Evolutionary conservation across 2,329 filamentous ascomycete species (phyloP), one percentile per base, ranked within the genome.

Genomic region (Epichloe bromicola): DNA sequence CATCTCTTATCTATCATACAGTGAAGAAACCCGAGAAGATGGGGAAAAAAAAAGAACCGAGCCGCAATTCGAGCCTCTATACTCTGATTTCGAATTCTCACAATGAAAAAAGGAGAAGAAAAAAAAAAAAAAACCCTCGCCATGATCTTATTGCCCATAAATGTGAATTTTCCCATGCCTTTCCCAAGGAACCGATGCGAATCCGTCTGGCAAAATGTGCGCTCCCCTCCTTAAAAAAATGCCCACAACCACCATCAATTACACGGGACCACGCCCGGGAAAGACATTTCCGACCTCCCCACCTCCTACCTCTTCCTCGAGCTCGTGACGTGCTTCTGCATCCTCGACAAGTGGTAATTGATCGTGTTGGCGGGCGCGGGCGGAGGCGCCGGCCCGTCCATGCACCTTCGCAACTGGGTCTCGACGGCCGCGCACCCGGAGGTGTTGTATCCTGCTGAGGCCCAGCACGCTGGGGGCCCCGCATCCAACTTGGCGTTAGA

Each of bases 291-390:
- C 26, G 26, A 1, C 8, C 26, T 6, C 6, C 23, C 23, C 3
- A 19, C 20, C 20, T 5, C 23, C 23, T 58, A 69, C 52, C 64
- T 67, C 50, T 66, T 70, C 56, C 56, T 55, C 46, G 61, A 63
- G 48, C 61, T 70, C n/a, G 67, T 90, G 79, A 78, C 82, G 72
- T 57, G 82, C 76, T 62, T 84, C 77, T 70, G 83, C 78, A 74
- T 94, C 74, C 93, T 80, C 58, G 79, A 78, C 42, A 97, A 74
- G 66, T 96, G 90, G 74, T 90, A 90, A 71, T 97, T 97, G 79
- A 97, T 89, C 67, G 82, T 91, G 72, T 83, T 88, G 65, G 80
- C 79, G 34, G 65, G 62, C 48, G 67, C 63, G 12, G 68, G 60
- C 42, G 69, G 60, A 53, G 66, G 74, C 74, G 62, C 80, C 55